phyloP scores from a whole-genome alignment of 805 yeast species.

The Wickerhamomyces pijperi region DNA sequence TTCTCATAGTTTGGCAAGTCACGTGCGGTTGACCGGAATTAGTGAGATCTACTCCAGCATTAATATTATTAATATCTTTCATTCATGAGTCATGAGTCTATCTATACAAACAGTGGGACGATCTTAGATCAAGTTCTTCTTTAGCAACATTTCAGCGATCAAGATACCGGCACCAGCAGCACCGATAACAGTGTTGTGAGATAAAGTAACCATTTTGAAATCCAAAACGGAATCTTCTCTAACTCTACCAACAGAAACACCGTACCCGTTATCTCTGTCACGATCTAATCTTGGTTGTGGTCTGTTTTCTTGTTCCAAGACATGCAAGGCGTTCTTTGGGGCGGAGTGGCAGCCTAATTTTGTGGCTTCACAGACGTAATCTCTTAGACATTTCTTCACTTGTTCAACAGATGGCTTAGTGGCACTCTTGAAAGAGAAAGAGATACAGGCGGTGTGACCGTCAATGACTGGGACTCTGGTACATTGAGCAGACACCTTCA shows the following conservation, averaged over 20 bases:
- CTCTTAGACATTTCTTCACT: slow-evolving; percentile 56
- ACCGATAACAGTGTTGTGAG: slow-evolving; percentile 95
- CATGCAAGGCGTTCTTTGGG: slow-evolving; percentile 86
- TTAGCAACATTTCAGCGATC: slow-evolving; percentile 82
- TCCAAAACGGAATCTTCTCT: slow-evolving; percentile 91
- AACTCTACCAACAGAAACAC: slow-evolving; percentile 89
- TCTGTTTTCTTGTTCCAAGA: slow-evolving; percentile 81
- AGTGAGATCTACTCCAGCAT: too few relatives aligned
- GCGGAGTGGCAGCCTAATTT: slow-evolving; percentile 80
- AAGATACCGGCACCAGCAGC: slow-evolving; percentile 98
- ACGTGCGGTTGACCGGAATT: too few relatives aligned
- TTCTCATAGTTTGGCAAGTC: too few relatives aligned
- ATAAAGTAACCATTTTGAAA: slow-evolving; percentile 91
- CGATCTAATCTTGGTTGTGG: slow-evolving; percentile 98
- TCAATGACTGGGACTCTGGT: slow-evolving; percentile 95
- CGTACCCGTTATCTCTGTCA: slow-evolving; percentile 87
- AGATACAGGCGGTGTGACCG: slow-evolving; percentile 94
- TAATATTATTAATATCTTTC: too few relatives aligned
- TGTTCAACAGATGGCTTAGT: slow-evolving; percentile 81
- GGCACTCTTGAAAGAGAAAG: slow-evolving; percentile 69
- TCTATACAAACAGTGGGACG: too few relatives aligned
- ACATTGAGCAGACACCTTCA: slow-evolving; percentile 90
- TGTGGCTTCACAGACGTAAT: slow-evolving; percentile 77
- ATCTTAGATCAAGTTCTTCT: slow-evolving; percentile 57
- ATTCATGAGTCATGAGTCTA: too few relatives aligned